Evolutionary conservation across 1,284 basidiomycete species (phyloP).

Genomic region (Termitomyces sp.): DNA sequence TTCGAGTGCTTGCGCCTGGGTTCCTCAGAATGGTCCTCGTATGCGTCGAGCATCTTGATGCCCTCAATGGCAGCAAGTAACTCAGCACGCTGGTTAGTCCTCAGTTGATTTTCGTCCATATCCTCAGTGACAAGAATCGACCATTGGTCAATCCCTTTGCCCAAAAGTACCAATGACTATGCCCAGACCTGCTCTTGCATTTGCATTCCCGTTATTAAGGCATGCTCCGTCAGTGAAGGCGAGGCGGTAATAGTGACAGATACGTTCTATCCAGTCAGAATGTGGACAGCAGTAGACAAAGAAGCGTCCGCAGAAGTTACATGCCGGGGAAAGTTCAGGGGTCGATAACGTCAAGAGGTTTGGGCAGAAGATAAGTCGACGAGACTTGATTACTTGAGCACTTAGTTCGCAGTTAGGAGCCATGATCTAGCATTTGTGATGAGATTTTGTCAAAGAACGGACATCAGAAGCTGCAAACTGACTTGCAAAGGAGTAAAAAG

Average conservation of each 20-base stretch:
- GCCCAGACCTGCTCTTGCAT: not conserved
- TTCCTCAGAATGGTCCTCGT: not conserved
- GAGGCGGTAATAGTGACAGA: not conserved
- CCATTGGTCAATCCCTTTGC: not conserved
- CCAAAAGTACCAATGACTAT: not conserved
- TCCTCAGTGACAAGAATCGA: not conserved
- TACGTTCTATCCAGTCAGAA: no score
- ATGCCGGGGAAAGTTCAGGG: no score
- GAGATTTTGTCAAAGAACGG: no score
- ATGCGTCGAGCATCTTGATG: not conserved
- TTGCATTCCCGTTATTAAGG: not conserved
- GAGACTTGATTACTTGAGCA: no score
- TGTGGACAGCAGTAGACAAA: no score
- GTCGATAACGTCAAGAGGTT: no score
- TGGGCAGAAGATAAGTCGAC: no score
- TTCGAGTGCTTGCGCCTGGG: not conserved
- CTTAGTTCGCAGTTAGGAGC: no score
- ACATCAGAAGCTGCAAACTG: no score
- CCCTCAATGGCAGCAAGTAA: conserved; percentile 2
- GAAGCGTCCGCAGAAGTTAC: no score
- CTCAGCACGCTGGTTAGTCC: not conserved
- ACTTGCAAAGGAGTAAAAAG: no score
- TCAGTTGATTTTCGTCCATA: not conserved
- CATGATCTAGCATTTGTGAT: no score
- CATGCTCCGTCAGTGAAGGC: conserved; percentile 1